Evolutionary conservation across 2,329 filamentous ascomycete species (phyloP), one percentile per base, ranked within the genome.

Genomic region (Fusarium pininemorale): DNA sequence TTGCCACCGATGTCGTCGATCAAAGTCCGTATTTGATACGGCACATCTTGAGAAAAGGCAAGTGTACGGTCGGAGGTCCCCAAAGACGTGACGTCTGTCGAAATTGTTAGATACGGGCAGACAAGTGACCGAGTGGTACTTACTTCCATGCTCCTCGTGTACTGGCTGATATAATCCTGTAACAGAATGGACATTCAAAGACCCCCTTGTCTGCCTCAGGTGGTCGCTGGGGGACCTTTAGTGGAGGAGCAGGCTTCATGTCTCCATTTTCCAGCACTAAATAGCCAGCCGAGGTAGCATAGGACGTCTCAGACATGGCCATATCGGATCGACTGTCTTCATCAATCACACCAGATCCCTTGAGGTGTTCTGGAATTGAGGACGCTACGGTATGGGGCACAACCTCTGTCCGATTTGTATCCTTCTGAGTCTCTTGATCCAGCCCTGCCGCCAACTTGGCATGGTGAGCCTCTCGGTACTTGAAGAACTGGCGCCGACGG

Each of bases 111-210:
- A n/a, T n/a, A n/a, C n/a, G n/a, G n/a, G n/a, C n/a, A n/a, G n/a
- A n/a, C n/a, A n/a, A n/a, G n/a, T n/a, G n/a, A n/a, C n/a, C n/a
- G n/a, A n/a, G n/a, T n/a, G 5, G 1, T 1, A 60, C 79, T 68
- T 61, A 82, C 67, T 77, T 80, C 83, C 83, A 85, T 1, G 79
- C 69, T 4, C 28, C n/a, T 18, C 54, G 71, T 14, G 69, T 72
- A 8, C 41, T 73, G 1, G 80, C 72, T 3, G 68, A 79, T 7
- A 84, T 77, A 10, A 84, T 77, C 45, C 78, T 78, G 37, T 79
- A 84, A 56, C 84, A 85, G 14, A 83, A 84, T 0, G 82, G 83
- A 41, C 84, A 85, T 64, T 84, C 79, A 44, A 85, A 84, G 0
- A 78, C 75, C 1, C 78, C 78, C 15, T 75, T 51, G 0, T 54